These are phyloP conservation scores for Penicillium flavigenum DNA, from an alignment of 495 filamentous ascomycete species.

Conservation along the genomic window DNA sequence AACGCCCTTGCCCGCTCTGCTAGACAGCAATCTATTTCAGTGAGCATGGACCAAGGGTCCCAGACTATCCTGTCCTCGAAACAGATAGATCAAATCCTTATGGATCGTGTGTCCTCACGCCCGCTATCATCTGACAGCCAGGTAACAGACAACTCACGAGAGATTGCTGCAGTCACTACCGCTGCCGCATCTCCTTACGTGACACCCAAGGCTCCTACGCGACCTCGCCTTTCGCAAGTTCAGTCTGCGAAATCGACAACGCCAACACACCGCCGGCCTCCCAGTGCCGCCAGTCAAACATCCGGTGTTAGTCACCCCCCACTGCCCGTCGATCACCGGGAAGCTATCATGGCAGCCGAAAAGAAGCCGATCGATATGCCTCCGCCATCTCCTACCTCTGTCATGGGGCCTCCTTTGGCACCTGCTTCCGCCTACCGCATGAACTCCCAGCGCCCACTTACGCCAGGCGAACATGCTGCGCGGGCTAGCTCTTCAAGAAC, in stretches of 20 bases:
- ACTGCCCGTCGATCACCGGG: conserved; percentile 75
- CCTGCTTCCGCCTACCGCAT: conserved; percentile 75
- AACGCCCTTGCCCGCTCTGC: conserved; percentile 38
- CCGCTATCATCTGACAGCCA: conserved; percentile 31
- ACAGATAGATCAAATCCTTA: conserved; percentile 66
- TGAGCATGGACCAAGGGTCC: conserved; percentile 63
- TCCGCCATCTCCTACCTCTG: conserved; percentile 42
- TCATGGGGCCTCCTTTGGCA: conserved; percentile 83
- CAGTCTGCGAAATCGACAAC: conserved; percentile 35
- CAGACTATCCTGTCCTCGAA: conserved; percentile 75
- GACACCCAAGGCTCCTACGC: conserved; percentile 35
- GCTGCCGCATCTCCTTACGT: conserved; percentile 30
- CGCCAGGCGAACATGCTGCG: conserved; percentile 56
- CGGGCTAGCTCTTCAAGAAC: conserved; percentile 57
- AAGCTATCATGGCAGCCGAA: conserved; percentile 78
- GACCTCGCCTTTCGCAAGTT: conserved; percentile 34
- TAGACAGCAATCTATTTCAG: conserved; percentile 35
- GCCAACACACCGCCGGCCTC: conserved; percentile 54
- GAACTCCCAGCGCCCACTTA: conserved; percentile 61
- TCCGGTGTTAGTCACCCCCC: conserved; percentile 61
- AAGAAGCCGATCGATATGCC: conserved; percentile 52
- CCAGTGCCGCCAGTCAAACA: conserved; percentile 65
- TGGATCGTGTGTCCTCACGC: conserved; percentile 39
- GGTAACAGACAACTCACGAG: conserved; percentile 34
- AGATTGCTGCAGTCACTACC: conserved; percentile 23